phyloP scores from a whole-genome alignment of 768 basidiomycete genomes.

The Pleurotus cornucopiae region DNA sequence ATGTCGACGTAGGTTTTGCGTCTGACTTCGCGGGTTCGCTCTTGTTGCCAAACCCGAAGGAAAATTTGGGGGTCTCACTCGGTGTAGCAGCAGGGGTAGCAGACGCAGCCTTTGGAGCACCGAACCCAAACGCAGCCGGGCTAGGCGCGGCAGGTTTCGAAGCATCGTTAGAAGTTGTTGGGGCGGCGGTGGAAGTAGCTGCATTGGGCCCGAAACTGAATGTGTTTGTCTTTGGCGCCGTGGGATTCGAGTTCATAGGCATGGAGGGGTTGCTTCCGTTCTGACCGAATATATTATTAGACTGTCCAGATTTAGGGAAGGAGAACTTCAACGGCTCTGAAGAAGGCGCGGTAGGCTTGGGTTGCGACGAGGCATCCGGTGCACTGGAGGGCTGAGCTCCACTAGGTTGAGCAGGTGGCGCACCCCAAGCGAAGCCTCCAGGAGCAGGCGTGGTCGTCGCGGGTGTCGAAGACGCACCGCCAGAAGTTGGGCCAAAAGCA shows the following conservation, averaged over 20 bases:
- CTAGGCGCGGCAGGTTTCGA: slow-evolving; percentile 1
- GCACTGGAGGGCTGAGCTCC: background rate
- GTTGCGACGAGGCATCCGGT: background rate
- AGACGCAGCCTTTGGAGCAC: slow-evolving; percentile 6
- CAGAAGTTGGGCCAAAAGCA: background rate
- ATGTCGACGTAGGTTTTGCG: background rate
- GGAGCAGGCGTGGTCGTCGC: slow-evolving; percentile 2
- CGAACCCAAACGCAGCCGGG: slow-evolving; percentile 14
- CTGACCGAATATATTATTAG: background rate
- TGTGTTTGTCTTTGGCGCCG: slow-evolving; percentile 9
- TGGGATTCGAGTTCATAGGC: too few relatives aligned
- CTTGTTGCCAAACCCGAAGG: background rate
- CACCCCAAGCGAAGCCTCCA: background rate
- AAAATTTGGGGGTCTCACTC: background rate
- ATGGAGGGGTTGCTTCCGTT: too few relatives aligned
- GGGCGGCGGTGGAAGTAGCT: background rate
- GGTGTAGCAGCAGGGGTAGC: slow-evolving; percentile 7
- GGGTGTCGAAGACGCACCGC: background rate
- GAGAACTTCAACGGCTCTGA: background rate
- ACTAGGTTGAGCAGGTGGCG: background rate
- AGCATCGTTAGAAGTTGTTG: background rate
- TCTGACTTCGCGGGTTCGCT: background rate
- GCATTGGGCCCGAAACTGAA: slow-evolving; percentile 5
- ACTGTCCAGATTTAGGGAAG: slow-evolving; percentile 6
- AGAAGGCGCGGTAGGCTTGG: background rate